Base-by-base conservation (phyloP, 2,329 filamentous ascomycete species). In the Pseudocercospora vitis region DNA sequence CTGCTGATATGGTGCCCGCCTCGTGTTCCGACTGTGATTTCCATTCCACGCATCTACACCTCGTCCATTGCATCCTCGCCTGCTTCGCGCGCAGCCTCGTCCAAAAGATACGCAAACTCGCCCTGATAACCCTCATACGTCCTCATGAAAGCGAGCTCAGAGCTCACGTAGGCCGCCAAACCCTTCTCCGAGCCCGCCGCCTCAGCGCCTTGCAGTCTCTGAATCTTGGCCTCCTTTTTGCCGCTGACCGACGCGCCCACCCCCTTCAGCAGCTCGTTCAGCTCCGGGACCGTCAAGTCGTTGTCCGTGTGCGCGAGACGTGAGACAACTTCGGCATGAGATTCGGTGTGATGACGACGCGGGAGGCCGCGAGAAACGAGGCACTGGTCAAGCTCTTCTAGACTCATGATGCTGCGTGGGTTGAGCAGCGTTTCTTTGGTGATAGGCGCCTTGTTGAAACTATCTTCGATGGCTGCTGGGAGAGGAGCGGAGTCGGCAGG, bases 321-420 rank as follows among this genome's bases (percentile, higher is more conserved):
- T n/a, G 65, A 65, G 21, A 68, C 63, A 18, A 65, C 48, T 44
- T 67, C 55, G 29, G 63, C 57, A 29, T 65, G 66, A n/a, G 55
- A 53, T 50, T 68, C 65, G 7, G 35, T 35, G 16, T 48, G 16
- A 6, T 54, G 52, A 16, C 52, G 56, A 3, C 50, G 47, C 7
- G 62, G 52, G 11, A 69, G 58, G 7, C 56, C 49, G 45, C 68
- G 67, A 12, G 54, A 52, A 14, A 39, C 35, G 33, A 69, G 55
- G 35, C 67, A 55, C 8, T 47, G 44, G 18, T 63, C 57, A 48
- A 71, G 60, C 46, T 70, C 65, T 23, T 37, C 57, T 9, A 55
- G 32, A 24, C 52, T 56, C 51, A 65, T 56, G 40, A 63, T 61
- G 47, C 54, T 61, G 59, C 69, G 67, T 3, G 64, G 62, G 48